These are phyloP conservation scores for Strobilomyces echinocephalus DNA, from an alignment of 768 basidiomycete genomes.

Conservation along the genomic window DNA sequence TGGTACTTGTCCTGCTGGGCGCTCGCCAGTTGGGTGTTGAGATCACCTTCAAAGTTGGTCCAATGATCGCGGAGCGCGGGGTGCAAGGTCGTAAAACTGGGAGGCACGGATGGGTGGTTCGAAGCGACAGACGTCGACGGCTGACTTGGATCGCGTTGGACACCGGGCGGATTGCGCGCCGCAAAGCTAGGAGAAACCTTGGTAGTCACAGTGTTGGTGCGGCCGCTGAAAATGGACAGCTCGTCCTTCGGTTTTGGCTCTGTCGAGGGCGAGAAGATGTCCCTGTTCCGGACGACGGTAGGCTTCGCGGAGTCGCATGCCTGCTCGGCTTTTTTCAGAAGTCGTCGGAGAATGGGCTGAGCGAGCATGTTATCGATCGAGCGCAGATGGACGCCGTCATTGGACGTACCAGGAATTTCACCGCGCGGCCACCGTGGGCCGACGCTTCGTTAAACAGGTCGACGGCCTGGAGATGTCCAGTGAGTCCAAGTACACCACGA, in stretches of 20 bases:
- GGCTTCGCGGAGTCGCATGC: slow-evolving; percentile 46
- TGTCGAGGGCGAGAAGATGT: slow-evolving; percentile 55
- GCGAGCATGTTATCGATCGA: slow-evolving; percentile 1
- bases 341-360: slow-evolving; percentile 62
- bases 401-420: slow-evolving; percentile 59
- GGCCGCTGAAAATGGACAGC: slow-evolving; percentile 71
- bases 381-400: not conserved
- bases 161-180: not conserved
- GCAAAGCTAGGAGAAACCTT: slow-evolving; percentile 29
- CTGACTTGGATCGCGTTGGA: slow-evolving; percentile 27
- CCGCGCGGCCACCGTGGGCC: slow-evolving; percentile 57
- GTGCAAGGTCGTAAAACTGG: slow-evolving; percentile 45
- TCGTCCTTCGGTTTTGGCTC: slow-evolving; percentile 55
- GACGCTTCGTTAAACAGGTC: slow-evolving; percentile 65
- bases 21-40: slow-evolving; percentile 46
- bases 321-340: slow-evolving; percentile 57
- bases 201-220: slow-evolving; percentile 58
- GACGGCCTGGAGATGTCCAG: slow-evolving; percentile 36
- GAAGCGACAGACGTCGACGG: slow-evolving; percentile 30
- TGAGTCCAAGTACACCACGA: not conserved
- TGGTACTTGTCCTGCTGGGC: slow-evolving; percentile 24
- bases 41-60: slow-evolving; percentile 50
- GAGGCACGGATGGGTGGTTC: slow-evolving; percentile 12
- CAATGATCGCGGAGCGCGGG: slow-evolving; percentile 54
- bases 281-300: slow-evolving; percentile 38